Evolutionary conservation across 768 basidiomycete species (phyloP).

Genomic region (Russula brevipes): DNA sequence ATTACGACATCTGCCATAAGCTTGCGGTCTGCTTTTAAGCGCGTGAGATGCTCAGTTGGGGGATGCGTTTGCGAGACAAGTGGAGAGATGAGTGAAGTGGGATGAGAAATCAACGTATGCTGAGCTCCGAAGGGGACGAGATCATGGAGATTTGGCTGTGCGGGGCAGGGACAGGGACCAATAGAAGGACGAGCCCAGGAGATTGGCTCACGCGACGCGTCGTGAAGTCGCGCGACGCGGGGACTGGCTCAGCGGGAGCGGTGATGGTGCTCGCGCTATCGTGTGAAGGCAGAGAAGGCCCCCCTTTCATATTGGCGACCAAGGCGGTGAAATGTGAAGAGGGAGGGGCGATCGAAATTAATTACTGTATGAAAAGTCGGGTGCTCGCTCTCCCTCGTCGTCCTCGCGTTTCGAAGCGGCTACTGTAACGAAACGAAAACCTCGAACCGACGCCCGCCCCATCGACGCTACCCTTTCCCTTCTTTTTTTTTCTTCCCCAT

Average conservation of each 20-base stretch:
- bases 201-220: slow-evolving; percentile 13
- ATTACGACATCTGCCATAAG: neutral
- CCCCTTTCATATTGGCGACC: neutral
- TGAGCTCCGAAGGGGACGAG: no score
- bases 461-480: neutral
- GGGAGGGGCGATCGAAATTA: neutral
- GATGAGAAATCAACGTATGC: neutral
- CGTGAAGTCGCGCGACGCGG: neutral
- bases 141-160: neutral
- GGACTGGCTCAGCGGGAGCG: neutral
- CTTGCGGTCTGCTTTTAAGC: neutral
- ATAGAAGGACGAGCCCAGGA: neutral
- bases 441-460: neutral
- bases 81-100: neutral
- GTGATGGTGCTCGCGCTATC: neutral
- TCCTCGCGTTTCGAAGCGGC: neutral
- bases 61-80: neutral
- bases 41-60: neutral
- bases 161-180: neutral
- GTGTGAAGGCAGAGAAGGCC: neutral
- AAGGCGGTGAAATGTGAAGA: neutral
- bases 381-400: neutral
- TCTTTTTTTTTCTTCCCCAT: neutral
- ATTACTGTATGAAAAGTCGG: neutral
- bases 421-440: neutral